These are phyloP conservation scores for Rostrohypoxylon terebratum DNA, from an alignment of 495 filamentous ascomycete species.

Conservation along the genomic window DNA sequence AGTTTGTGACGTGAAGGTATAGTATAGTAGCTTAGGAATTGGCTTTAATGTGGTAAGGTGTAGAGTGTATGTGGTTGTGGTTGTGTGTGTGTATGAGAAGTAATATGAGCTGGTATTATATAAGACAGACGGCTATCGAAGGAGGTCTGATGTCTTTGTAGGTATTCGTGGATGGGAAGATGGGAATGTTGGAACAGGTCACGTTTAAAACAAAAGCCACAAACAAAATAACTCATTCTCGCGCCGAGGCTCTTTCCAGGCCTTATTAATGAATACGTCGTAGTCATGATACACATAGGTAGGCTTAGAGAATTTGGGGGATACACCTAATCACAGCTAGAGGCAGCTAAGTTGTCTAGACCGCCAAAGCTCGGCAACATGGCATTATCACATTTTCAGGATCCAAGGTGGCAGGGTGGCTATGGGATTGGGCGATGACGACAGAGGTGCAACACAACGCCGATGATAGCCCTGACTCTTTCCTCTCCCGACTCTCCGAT, in stretches of 20 bases:
- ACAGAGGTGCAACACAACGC: conserved; percentile 40
- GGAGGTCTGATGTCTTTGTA: not conserved
- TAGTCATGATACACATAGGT: conserved; percentile 27
- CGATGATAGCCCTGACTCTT: conserved; percentile 36
- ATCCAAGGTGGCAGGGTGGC: conserved; percentile 33
- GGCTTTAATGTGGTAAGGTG: conserved; percentile 8
- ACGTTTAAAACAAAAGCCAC: conserved; percentile 30
- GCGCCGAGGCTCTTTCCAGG: conserved; percentile 36
- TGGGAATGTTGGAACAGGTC: conserved; percentile 25
- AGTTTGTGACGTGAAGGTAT: conserved; percentile 27
- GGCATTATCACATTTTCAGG: conserved; percentile 26
- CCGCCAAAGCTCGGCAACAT: conserved; percentile 37
- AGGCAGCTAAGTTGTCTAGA: not conserved
- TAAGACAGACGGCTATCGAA: not conserved
- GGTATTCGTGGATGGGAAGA: conserved; percentile 1
- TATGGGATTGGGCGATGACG: conserved; percentile 38
- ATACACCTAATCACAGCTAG: conserved; percentile 19
- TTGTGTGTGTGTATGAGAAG: conserved; percentile 5
- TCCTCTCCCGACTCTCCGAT: not conserved
- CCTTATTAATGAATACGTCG: conserved; percentile 27
- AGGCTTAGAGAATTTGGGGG: conserved; percentile 27
- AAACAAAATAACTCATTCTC: conserved; percentile 40
- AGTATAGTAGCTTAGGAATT: conserved; percentile 24
- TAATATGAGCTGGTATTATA: not conserved
- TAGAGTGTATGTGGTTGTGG: conserved; percentile 4